Evolutionary conservation across 208 protist genomes (phyloP), one percentile per base, ranked within the genome.

Genomic region (Trypanosoma theileri): DNA sequence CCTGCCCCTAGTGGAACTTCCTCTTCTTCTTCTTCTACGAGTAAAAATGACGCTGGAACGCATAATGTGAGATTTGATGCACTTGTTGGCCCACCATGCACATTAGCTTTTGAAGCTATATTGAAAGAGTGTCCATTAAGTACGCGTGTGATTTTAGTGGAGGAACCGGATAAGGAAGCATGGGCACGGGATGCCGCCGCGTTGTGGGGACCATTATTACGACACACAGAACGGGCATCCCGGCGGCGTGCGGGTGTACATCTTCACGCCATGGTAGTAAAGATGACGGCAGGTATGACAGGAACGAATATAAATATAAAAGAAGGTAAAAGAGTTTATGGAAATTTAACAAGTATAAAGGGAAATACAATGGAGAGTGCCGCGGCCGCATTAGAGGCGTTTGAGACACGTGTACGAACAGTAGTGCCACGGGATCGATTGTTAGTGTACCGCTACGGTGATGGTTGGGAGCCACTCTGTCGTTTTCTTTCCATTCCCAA

Each of bases 381-480:
- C 11, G 61, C 79, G 19, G 71, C 79, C 6, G 66, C 79, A n/a
- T 76, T 94, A 17, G 88, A 91, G 17, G 61, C 86, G 19, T 86
- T 93, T 28, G 90, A 95, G 72, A 74, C 80, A 41, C 90, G 83
- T 60, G 82, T 95, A 42, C 85, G 80, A 71, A 73, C 82, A 24
- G 73, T 84, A 7, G 84, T 93, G 21, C 86, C 90, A 51, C 60
- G 75, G 0, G 90, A 95, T 60, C 82, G 90, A 4, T 71, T 95
- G 56, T 80, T 95, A 26, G 77, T 95, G 4, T 95, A 86, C 70
- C 82, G 80, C 31, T 67, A 85, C 26, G 68, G 68, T 26, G 84
- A 92, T 9, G 90, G 90, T n/a, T 95, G 90, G 90, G 76, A 76
- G 58, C 85, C 86, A 14, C 68, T 95, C 28, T 95, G 86, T 64